These are phyloP conservation scores for Fusarium torreyae DNA, from an alignment of 2,329 filamentous ascomycete species.

Conservation along the genomic window DNA sequence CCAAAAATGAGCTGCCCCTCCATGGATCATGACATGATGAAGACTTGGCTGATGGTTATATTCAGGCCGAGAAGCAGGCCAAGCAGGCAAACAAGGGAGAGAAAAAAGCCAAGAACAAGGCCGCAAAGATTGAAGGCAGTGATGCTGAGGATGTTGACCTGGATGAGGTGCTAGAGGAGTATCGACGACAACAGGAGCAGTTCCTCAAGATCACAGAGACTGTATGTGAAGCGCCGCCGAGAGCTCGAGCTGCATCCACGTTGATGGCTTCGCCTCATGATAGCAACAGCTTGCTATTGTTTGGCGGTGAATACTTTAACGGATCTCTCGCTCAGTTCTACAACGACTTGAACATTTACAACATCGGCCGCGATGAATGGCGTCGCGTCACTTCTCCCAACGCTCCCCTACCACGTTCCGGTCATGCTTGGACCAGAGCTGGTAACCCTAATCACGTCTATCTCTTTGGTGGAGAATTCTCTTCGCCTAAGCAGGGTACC, in stretches of 20 bases:
- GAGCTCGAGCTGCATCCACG: conserved; percentile 83
- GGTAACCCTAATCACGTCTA: conserved; percentile 89
- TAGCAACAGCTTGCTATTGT: conserved; percentile 89
- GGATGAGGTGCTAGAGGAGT: conserved; percentile 93
- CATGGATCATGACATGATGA: conserved; percentile 28
- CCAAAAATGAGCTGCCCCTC: conserved; percentile 37
- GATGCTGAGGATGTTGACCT: conserved; percentile 95
- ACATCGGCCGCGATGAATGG: conserved; percentile 92
- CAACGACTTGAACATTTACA: conserved; percentile 77
- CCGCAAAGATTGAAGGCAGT: conserved; percentile 81
- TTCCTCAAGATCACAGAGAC: conserved; percentile 95
- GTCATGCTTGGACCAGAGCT: conserved; percentile 94
- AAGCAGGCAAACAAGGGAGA: conserved; percentile 93
- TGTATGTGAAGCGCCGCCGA: conserved; percentile 78
- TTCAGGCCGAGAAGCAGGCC: conserved; percentile 73
- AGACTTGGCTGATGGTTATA: conserved; percentile 40
- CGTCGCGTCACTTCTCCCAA: conserved; percentile 91
- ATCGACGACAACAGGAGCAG: conserved; percentile 91
- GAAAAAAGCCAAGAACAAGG: conserved; percentile 83
- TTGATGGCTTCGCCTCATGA: conserved; percentile 89
- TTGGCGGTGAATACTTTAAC: conserved; percentile 97
- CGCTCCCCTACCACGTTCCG: conserved; percentile 88
- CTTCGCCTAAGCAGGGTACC: conserved; percentile 94
- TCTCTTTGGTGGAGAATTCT: conserved; percentile 96
- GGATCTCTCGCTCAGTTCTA: conserved; percentile 84